Evolutionary conservation across 2,329 filamentous ascomycete genomes (phyloP), one percentile per base, ranked within the genome.

Genomic region (Aspergillus vadensis): DNA sequence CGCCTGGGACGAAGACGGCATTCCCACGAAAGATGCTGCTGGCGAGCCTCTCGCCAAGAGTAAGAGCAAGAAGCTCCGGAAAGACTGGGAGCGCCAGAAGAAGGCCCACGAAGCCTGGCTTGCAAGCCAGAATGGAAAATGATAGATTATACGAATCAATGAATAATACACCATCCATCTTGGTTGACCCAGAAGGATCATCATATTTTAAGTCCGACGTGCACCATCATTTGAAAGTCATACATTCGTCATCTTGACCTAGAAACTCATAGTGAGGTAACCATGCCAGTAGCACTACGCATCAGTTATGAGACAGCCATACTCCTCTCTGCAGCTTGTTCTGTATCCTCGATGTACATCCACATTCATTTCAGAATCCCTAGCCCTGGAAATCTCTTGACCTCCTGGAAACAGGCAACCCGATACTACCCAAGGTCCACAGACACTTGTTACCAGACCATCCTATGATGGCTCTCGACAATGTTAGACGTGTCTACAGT

Each of bases 1-100:
- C 66, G 91, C 85, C 17, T 97, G 91, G 91, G 92, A 97, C 72
- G 88, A 84, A 5, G 88, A 94, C 59, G 93, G 93, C 0, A 63
- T 97, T 64, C 93, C 94, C 2, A 90, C 85, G 0, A 91, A 88
- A 77, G 86, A 92, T 73, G 87, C 86, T 63, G 87, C 91, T 32
- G 92, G 92, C 0, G 88, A 86, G 62, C 91, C 96, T 67, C 82
- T 97, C 39, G 85, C 91, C 4, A 97, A 97, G 82, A 90, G 85
- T 61, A 85, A 87, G 71, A 72, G 79, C 54, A 97, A 97, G 83
- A 93, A 91, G 80, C 76, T 97, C 68, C 88, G 83, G 78, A 97
- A 97, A 82, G 88, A 92, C 58, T 96, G 91, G 91, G 90, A 96
- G 69, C 88, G 83, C 73, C 94, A 97, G 80, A 95, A 92, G 83